Base-by-base conservation (phyloP, 257 asterid species). In the Pogostemon cablin region DNA sequence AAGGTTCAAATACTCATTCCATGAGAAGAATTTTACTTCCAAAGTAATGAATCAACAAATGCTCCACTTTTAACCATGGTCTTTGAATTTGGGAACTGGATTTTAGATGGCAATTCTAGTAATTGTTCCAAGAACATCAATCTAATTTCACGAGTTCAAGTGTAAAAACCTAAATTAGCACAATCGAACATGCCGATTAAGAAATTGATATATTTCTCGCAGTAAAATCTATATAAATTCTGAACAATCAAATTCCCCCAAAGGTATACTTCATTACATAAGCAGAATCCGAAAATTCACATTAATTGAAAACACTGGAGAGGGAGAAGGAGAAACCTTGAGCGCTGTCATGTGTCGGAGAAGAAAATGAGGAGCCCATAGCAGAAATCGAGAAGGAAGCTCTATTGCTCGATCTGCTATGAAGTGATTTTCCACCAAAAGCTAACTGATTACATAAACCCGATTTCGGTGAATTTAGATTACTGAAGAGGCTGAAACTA, bases 311-410 rank as follows among this genome's bases (percentile, higher is more conserved):
- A 32, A 53, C 0, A 15, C n/a, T 60, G 3, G 17, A 34, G 20
- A 70, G 38, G 61, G 55, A 76, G 52, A 41, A 64, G 69, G 50
- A 72, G 42, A 39, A 6, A 90, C 96, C 96, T 81, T 80, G 95
- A 77, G 80, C 41, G 83, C 66, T 78, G 58, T 84, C 90, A n/a
- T 87, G 88, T 53, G 84, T 86, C 48, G 61, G 91, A 47, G 95
- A 83, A 76, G 96, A 91, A 77, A 90, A 79, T 2, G 95, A 86
- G 68, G 95, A 85, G 9, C 98, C 96, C 98, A 89, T 89, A 7
- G 91, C 89, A 66, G 86, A 88, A 79, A 87, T 78, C 12, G 83
- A 65, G 63, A 75, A 65, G 7, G 71, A 57, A 34, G 48, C 48
- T 11, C 63, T 57, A 53, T 61, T 77, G 25, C 32, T 63, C 41